A percentile compares a stretch with the other conserved stretches of the same genome.
phyloP scores from a whole-genome alignment of 2,329 filamentous ascomycete genomes.

The Penicillium sp. region DNA sequence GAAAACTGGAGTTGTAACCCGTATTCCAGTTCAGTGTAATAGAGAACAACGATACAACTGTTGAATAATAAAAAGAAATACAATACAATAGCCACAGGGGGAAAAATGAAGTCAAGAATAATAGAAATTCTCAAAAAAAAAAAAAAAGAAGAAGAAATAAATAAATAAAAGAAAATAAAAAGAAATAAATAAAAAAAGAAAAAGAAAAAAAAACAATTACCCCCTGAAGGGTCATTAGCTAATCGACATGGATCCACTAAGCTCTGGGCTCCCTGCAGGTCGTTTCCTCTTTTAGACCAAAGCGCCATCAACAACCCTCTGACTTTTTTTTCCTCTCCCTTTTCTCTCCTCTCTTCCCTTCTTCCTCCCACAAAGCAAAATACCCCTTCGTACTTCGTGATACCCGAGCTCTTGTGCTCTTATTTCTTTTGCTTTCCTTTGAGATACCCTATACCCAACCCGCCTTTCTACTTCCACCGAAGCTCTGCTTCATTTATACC shows the following conservation, averaged over 20 bases:
- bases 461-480: slow-evolving; percentile 12
- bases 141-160: neutral
- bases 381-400: slow-evolving; percentile 26
- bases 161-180: neutral
- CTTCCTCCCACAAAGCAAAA: slow-evolving; percentile 21
- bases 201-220: slow-evolving; percentile 1
- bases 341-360: slow-evolving; percentile 19
- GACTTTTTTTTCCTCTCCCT: slow-evolving; percentile 24
- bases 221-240: slow-evolving; percentile 23
- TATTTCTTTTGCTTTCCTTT: slow-evolving; percentile 29
- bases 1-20: too few species aligned
- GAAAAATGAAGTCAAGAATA: neutral
- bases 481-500: slow-evolving; percentile 27
- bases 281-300: slow-evolving; percentile 21
- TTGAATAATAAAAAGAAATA: too few species aligned
- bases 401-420: slow-evolving; percentile 30
- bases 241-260: slow-evolving; percentile 17
- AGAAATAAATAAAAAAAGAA: neutral
- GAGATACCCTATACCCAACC: slow-evolving; percentile 27
- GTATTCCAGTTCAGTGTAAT: too few species aligned
- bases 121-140: neutral
- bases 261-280: slow-evolving; percentile 29
- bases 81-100: too few species aligned
- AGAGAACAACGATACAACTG: too few species aligned
- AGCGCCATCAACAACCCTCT: slow-evolving; percentile 21